Evolutionary conservation across 2,329 filamentous ascomycete genomes (phyloP).

Genomic region (Dactylellina cionopaga): DNA sequence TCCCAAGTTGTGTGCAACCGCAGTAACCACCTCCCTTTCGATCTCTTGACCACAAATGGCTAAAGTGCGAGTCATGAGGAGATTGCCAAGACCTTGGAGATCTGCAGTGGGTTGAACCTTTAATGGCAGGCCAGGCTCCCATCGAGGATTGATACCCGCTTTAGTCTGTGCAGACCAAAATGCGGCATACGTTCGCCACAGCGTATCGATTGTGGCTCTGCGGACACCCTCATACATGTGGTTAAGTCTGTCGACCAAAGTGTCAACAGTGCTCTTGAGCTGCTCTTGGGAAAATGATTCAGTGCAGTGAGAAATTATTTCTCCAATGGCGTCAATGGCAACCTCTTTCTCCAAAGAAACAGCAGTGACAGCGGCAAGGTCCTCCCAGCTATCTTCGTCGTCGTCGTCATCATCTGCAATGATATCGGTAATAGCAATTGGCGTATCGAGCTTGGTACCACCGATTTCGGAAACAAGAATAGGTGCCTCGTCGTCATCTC

Average conservation of each 20-base stretch:
- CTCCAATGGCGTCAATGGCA: slow-evolving; percentile 91
- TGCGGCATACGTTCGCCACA: slow-evolving; percentile 92
- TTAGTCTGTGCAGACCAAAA: slow-evolving; percentile 88
- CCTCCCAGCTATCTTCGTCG: slow-evolving; percentile 84
- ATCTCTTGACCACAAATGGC: slow-evolving; percentile 87
- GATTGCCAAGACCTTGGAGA: slow-evolving; percentile 83
- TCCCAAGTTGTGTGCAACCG: slow-evolving; percentile 92
- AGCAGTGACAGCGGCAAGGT: slow-evolving; percentile 83
- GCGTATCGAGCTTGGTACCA: slow-evolving; percentile 59
- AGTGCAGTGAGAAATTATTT: slow-evolving; percentile 88
- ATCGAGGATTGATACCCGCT: slow-evolving; percentile 76
- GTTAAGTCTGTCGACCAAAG: slow-evolving; percentile 80
- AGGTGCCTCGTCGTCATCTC: slow-evolving; percentile 61
- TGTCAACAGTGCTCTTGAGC: slow-evolving; percentile 86
- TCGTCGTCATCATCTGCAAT: slow-evolving; percentile 75
- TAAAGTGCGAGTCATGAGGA: slow-evolving; percentile 84
- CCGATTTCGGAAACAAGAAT: slow-evolving; percentile 65
- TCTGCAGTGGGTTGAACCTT: slow-evolving; percentile 81
- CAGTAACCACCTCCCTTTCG: slow-evolving; percentile 93
- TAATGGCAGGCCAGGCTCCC: slow-evolving; percentile 86
- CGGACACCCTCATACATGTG: slow-evolving; percentile 93
- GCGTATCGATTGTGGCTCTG: slow-evolving; percentile 87
- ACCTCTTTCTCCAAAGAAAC: slow-evolving; percentile 97
- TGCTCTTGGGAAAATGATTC: slow-evolving; percentile 79
- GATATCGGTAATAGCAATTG: slow-evolving; percentile 63